Percentiles rank a stretch among this genome's conserved stretches.
These are phyloP conservation scores for Russula foetens DNA, from an alignment of 768 basidiomycete genomes.

Conservation along the genomic window DNA sequence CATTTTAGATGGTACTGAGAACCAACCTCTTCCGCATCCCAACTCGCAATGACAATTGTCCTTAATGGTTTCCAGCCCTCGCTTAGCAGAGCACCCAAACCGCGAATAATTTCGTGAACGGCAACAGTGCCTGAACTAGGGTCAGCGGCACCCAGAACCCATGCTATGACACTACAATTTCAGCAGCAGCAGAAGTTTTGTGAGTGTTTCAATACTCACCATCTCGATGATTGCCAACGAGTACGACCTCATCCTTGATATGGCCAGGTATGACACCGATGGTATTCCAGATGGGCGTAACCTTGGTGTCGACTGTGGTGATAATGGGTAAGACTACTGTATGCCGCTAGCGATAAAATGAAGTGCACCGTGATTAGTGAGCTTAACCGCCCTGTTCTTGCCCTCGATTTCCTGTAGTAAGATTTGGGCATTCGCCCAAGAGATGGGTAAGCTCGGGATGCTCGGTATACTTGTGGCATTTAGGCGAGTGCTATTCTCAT, in stretches of 20 bases:
- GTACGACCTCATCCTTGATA: conserved; percentile 75
- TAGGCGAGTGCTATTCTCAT: conserved; percentile 64
- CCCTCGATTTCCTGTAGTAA: conserved; percentile 43
- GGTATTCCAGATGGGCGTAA: conserved; percentile 88
- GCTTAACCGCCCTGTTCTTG: conserved; percentile 36
- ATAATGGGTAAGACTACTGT: neutral
- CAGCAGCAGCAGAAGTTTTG: neutral
- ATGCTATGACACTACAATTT: conserved; percentile 30
- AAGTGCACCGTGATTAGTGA: conserved; percentile 48
- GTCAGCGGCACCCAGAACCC: conserved; percentile 78
- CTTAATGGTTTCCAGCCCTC: conserved; percentile 81
- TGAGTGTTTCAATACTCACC: conserved; percentile 37
- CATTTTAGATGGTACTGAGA: conserved; percentile 1
- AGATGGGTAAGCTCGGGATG: conserved; percentile 87
- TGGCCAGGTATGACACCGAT: conserved; percentile 80
- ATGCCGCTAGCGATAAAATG: neutral
- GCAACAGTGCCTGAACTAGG: conserved; percentile 76
- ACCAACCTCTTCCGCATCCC: conserved; percentile 67
- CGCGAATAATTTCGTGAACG: conserved; percentile 68
- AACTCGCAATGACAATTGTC: conserved; percentile 68
- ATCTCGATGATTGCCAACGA: conserved; percentile 87
- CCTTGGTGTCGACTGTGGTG: conserved; percentile 55
- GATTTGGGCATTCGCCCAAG: conserved; percentile 71
- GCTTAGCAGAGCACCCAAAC: conserved; percentile 56
- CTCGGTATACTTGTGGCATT: conserved; percentile 54